A percentile compares a stretch with the other conserved stretches of the same genome.
Evolutionary conservation across 441 rosid species (phyloP).

Genomic region (Populus hybrid): DNA sequence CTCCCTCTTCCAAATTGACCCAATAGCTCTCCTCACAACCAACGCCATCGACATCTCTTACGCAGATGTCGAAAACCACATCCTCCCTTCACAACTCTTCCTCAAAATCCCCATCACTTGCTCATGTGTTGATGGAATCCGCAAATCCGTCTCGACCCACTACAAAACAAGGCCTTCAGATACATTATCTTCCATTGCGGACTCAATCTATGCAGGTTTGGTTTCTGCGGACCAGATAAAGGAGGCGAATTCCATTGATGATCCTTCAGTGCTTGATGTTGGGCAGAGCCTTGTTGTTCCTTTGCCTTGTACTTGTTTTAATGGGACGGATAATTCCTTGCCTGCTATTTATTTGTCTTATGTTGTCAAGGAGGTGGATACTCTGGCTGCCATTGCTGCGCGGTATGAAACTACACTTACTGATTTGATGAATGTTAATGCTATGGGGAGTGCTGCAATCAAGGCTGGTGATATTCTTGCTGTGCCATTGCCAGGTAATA

Average conservation of each 20-base stretch:
- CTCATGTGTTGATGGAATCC: conserved; percentile 84
- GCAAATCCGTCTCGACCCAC: conserved; percentile 66
- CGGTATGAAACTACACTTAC: no score
- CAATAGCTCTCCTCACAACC: conserved; percentile 59
- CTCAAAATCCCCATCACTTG: conserved; percentile 71
- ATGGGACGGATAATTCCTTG: conserved; percentile 69
- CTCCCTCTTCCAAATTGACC: conserved; percentile 53
- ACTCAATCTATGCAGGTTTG: conserved; percentile 64
- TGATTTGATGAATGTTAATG: conserved; percentile 8
- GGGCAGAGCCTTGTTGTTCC: conserved; percentile 76
- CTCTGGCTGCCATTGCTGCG: conserved; percentile 72
- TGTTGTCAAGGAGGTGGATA: conserved; percentile 66
- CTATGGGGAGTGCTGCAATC: conserved; percentile 75
- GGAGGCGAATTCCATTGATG: conserved; percentile 75
- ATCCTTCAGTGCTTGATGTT: conserved; percentile 62
- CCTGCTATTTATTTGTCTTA: conserved; percentile 83
- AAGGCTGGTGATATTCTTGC: conserved; percentile 76
- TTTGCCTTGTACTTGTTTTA: conserved; percentile 88
- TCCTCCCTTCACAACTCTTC: conserved; percentile 80
- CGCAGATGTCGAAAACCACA: conserved; percentile 87
- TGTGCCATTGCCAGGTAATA: conserved; percentile 72
- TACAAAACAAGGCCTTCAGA: conserved; percentile 88
- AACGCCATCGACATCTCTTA: conserved; percentile 84
- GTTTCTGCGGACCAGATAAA: conserved; percentile 87
- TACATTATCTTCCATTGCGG: conserved; percentile 56